These are phyloP conservation scores for Dryadomyces quercus-mongolicae DNA, from an alignment of 2,329 filamentous ascomycete genomes.

Conservation along the genomic window DNA sequence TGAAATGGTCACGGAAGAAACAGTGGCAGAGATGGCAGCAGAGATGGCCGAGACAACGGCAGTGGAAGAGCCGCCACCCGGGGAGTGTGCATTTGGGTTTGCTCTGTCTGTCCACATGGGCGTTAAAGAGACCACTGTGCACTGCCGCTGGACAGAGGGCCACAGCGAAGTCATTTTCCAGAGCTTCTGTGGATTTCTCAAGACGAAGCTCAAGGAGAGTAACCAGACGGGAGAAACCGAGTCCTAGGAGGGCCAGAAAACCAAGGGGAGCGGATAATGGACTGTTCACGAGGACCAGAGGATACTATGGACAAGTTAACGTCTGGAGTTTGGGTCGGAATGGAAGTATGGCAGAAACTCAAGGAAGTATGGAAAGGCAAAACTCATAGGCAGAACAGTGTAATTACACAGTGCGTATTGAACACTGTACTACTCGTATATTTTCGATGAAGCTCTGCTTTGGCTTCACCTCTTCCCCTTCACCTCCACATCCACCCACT, in stretches of 20 bases:
- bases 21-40: constrained; percentile 1
- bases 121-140: constrained; percentile 29
- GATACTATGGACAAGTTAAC: background rate
- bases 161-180: constrained; percentile 64
- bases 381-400: background rate
- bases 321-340: background rate
- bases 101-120: constrained; percentile 35
- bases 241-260: too few relatives aligned
- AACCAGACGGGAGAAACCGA: background rate
- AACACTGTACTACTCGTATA: background rate
- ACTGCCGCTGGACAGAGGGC: constrained; percentile 64
- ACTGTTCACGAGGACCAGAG: too few relatives aligned
- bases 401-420: background rate
- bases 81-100: constrained; percentile 42
- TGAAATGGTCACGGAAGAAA: background rate
- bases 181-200: constrained; percentile 76
- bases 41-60: background rate
- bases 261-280: too few relatives aligned
- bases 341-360: too few relatives aligned
- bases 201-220: constrained; percentile 30
- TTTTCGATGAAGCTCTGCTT: background rate
- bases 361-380: too few relatives aligned
- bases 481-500: background rate
- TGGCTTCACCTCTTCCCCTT: background rate
- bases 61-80: background rate